Base-by-base conservation (phyloP, 768 basidiomycete species). In the Gloeostereum incarnatum region DNA sequence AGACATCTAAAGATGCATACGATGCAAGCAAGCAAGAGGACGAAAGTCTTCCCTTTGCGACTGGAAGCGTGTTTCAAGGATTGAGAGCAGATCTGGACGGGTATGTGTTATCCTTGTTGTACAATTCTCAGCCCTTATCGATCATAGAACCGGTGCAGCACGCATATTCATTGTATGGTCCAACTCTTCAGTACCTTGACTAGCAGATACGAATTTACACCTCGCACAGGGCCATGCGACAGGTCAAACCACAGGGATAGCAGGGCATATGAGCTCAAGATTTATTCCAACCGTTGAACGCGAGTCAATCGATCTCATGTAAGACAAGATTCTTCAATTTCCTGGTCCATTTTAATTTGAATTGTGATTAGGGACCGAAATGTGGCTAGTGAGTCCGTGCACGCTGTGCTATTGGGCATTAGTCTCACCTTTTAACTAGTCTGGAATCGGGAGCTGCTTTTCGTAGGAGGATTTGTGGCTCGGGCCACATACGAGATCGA, bases 261-360 rank as follows among this genome's bases (percentile, higher is more conserved):
- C 68, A 13, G 71, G 72, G 2, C 71, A 72, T 48, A 70, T 73
- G 60, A 62, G 31, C 20, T 35, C 86, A 6, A 69, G 92, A 2
- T 96, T 96, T 52, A 93, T 98, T 40, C 88, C 91, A 7, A 97
- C 93, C 0, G 93, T 98, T 6, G 94, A 98, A 56, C 75, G 94
- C 44, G 94, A 98, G 60, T 85, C 84, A 0, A 83, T 93, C 45
- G 91, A 89, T 58, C 64, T 93, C 21, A 81, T 90, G 81, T 87
- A 51, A 58, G 78, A 17, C 14, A n/a, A 21, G 6, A 26, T 40
- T 26, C 7, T n/a, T 11, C 34, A 17, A 14, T 18, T 36, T 30
- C 10, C 18, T 22, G 25, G 18, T 38, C 33, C 32, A 18, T 19
- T 11, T 9, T 31, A 26, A 26, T 35, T 7, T 41, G 38, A 3